These are phyloP conservation scores for Penicillium sp. DNA, from an alignment of 2,329 filamentous ascomycete genomes.

Conservation along the genomic window DNA sequence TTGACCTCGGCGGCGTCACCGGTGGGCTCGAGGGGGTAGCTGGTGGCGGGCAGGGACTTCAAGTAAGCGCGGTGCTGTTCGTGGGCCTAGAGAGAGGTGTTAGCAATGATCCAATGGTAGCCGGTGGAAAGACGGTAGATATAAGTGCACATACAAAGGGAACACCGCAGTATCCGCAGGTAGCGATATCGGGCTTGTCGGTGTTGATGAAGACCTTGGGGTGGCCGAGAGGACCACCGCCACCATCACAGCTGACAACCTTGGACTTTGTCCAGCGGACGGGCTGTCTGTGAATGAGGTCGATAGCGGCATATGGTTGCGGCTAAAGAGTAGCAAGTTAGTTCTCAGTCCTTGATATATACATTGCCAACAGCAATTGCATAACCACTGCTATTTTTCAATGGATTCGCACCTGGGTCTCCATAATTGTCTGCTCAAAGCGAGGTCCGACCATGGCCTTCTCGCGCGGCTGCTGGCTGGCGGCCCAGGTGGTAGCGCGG, in stretches of 20 bases:
- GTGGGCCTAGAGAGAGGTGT: slow-evolving; percentile 65
- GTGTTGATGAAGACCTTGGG: slow-evolving; percentile 96
- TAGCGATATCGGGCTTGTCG: slow-evolving; percentile 91
- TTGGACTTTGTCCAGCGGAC: slow-evolving; percentile 86
- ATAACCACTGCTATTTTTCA: neutral
- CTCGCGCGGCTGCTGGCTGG: slow-evolving; percentile 77
- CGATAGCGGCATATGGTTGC: slow-evolving; percentile 83
- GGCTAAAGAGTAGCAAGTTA: slow-evolving; percentile 59
- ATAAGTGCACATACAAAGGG: slow-evolving; percentile 70
- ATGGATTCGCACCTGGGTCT: slow-evolving; percentile 69
- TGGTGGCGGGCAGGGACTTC: slow-evolving; percentile 74
- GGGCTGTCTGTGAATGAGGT: slow-evolving; percentile 92
- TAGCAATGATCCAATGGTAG: neutral
- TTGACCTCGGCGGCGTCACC: slow-evolving; percentile 60
- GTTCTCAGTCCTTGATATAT: slow-evolving; percentile 1
- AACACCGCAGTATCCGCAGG: slow-evolving; percentile 87
- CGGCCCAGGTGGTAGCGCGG: slow-evolving; percentile 75
- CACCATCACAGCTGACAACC: slow-evolving; percentile 84
- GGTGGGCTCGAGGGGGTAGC: slow-evolving; percentile 73
- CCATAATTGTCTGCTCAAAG: slow-evolving; percentile 96
- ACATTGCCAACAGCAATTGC: slow-evolving; percentile 1
- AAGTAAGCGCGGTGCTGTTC: slow-evolving; percentile 84
- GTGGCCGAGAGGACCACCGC: slow-evolving; percentile 85
- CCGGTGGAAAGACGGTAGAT: neutral
- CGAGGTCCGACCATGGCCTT: slow-evolving; percentile 89